A percentile compares a stretch with the other conserved stretches of the same genome.
Conservation (phyloP, 78 protist species). For the Isochrysis galbana region DNA sequence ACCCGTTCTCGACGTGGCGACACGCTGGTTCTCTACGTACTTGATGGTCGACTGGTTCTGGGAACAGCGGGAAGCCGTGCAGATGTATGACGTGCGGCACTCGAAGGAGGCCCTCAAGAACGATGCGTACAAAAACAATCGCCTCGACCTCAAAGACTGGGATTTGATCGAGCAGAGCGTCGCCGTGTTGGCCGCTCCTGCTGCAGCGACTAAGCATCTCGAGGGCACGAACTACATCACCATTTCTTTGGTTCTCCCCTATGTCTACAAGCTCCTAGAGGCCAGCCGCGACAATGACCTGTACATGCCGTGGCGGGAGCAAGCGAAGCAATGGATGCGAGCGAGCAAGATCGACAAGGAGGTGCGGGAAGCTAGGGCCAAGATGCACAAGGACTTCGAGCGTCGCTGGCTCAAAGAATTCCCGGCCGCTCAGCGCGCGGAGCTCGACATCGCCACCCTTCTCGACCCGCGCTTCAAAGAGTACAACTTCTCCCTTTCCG, state of each 20-base stretch:
- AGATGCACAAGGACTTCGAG: not conserved
- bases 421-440: not conserved
- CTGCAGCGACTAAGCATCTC: not conserved
- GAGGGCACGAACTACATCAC: too few relatives aligned
- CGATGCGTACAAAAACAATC: not conserved
- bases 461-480: not conserved
- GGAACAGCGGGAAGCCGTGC: not conserved
- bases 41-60: too few relatives aligned
- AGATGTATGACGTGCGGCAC: not conserved
- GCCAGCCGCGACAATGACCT: not conserved
- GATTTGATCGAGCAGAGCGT: not conserved
- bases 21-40: too few relatives aligned
- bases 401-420: not conserved
- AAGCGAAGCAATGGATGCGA: not conserved
- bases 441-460: not conserved
- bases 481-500: too few relatives aligned
- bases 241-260: not conserved
- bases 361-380: not conserved
- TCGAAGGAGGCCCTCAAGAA: not conserved
- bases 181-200: not conserved
- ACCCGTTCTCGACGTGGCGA: too few relatives aligned
- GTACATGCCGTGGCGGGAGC: not conserved
- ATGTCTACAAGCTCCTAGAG: not conserved
- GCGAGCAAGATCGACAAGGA: not conserved
- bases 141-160: not conserved